A percentile compares a stretch with the other conserved stretches of the same genome.
Conservation (phyloP, 305 asterid genomes). For the Fraxinus latifolia region DNA sequence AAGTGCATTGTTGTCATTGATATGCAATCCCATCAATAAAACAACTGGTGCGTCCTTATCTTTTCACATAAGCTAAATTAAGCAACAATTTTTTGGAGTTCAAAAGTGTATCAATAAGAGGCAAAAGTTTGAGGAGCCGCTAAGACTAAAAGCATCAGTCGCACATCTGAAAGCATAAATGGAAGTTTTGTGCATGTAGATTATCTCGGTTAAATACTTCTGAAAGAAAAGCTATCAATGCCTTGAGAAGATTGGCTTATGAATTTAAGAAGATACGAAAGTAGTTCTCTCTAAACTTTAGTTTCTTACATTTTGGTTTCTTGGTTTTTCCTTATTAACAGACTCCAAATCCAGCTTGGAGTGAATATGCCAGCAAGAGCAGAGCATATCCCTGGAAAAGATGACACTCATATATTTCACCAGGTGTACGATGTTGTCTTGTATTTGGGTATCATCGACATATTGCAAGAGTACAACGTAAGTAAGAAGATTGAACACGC, state of each 20-base stretch:
- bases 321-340: constrained; percentile 29
- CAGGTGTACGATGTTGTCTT: constrained; percentile 88
- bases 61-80: neutral
- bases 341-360: constrained; percentile 94
- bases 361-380: constrained; percentile 99
- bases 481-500: constrained; percentile 84
- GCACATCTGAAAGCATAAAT: neutral
- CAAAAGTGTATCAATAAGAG: neutral
- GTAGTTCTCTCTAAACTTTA: neutral
- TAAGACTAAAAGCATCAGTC: neutral
- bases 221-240: neutral
- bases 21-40: neutral
- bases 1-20: neutral
- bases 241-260: neutral
- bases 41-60: neutral
- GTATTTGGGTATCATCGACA: constrained; percentile 86
- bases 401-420: constrained; percentile 45
- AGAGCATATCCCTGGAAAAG: constrained; percentile 54
- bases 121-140: neutral
- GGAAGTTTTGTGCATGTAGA: neutral
- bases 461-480: constrained; percentile 90
- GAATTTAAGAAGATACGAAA: neutral
- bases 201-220: neutral
- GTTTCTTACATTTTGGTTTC: neutral
- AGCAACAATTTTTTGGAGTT: neutral